Conservation (phyloP, 2,329 filamentous ascomycete genomes). For the Aspergillus pseudoterreus region DNA sequence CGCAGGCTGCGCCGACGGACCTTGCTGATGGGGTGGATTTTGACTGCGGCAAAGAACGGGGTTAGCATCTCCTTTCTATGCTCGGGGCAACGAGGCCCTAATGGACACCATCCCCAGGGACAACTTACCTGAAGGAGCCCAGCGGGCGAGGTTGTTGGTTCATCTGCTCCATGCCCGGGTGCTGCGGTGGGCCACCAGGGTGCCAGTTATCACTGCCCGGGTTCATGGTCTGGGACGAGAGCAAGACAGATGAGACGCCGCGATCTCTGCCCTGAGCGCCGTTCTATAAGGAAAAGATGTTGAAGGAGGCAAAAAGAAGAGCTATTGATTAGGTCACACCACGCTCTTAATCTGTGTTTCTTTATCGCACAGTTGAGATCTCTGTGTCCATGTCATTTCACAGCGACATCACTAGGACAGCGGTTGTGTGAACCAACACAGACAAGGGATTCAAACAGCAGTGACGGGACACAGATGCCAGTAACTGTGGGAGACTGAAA, state of each 20-base stretch:
- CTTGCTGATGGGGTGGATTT: constrained; percentile 36
- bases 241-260: background rate
- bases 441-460: constrained; percentile 4
- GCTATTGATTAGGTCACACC: constrained; percentile 7
- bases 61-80: constrained; percentile 6
- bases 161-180: constrained; percentile 42
- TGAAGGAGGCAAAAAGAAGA: constrained; percentile 1
- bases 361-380: constrained; percentile 22
- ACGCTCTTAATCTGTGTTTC: constrained; percentile 15
- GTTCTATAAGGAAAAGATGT: background rate
- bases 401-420: constrained; percentile 25
- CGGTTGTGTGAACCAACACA: constrained; percentile 9
- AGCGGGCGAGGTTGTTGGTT: constrained; percentile 41
- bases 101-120: background rate
- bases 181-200: constrained; percentile 38
- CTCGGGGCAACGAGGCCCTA: no score
- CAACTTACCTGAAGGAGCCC: constrained; percentile 42
- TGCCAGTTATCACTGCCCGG: constrained; percentile 44
- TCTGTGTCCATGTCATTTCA: constrained; percentile 22
- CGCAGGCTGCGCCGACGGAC: constrained; percentile 34
- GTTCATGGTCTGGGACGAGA: constrained; percentile 32
- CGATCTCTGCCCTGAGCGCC: background rate
- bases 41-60: constrained; percentile 23
- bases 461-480: background rate
- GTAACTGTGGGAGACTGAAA: background rate